These are phyloP conservation scores for Dendrocalamus sinicus DNA, from an alignment of 176 grass and related monocot species.

Conservation along the genomic window DNA sequence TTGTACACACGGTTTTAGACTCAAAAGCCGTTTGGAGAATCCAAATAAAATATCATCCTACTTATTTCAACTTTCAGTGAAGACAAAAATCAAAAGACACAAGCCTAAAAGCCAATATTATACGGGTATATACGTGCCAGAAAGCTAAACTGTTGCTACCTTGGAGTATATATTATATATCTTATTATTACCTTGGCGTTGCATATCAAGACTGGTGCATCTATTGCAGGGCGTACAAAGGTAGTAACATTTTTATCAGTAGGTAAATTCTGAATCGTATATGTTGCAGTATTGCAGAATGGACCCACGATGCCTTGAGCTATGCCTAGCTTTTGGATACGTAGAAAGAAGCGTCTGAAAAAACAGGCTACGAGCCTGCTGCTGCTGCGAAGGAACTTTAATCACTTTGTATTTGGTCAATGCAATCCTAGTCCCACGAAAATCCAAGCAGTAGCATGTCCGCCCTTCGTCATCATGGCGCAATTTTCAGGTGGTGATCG, in stretches of 20 bases:
- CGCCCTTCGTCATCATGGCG: conserved; percentile 27
- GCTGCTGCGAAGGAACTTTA: conserved; percentile 33
- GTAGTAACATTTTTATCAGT: not conserved
- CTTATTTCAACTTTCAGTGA: too few relatives aligned
- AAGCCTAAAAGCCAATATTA: too few relatives aligned
- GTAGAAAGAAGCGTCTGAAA: conserved; percentile 45
- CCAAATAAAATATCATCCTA: too few relatives aligned
- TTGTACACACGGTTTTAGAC: rapidly evolving
- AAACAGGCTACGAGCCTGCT: conserved; percentile 21
- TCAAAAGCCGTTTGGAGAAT: too few relatives aligned
- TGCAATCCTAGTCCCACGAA: conserved; percentile 44
- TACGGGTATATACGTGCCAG: not conserved
- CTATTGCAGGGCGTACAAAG: not conserved
- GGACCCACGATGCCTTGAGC: conserved; percentile 21
- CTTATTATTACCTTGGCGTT: not conserved
- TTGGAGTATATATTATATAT: not conserved
- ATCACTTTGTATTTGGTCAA: conserved; percentile 44
- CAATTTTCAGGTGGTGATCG: too few relatives aligned
- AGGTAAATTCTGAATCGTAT: not conserved
- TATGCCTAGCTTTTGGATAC: not conserved
- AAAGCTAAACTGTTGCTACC: not conserved
- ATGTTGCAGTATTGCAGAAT: not conserved
- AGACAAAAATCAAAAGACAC: too few relatives aligned
- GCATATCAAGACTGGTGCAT: not conserved
- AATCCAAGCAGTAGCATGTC: conserved; percentile 28